Conservation (phyloP, 371 early-diverging fungal genomes). For the Nematocida sp. region DNA sequence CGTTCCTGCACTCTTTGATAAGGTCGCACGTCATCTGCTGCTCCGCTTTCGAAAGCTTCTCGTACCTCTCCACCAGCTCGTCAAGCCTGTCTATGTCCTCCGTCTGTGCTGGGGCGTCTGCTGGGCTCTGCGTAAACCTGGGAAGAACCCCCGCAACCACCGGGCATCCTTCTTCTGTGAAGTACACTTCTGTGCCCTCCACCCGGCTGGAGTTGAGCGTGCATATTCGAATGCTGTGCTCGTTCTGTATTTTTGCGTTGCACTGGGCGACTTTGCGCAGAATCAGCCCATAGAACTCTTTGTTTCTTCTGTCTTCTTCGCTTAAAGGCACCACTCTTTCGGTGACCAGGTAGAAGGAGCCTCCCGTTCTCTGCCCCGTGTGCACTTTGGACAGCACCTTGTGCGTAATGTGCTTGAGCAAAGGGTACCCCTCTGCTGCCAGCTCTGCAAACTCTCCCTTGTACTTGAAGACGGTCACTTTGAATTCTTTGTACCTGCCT, state of each 20-base stretch:
- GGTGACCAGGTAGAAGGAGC: conserved; percentile 13
- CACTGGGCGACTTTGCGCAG: not conserved
- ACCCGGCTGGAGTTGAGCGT: not conserved
- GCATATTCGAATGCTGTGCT: conserved; percentile 9
- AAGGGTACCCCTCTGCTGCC: conserved; percentile 18
- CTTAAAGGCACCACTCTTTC: not conserved
- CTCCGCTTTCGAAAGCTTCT: not conserved
- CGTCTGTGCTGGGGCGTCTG: not conserved
- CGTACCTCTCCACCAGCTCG: not conserved
- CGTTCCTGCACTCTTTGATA: not conserved
- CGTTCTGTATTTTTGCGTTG: not conserved
- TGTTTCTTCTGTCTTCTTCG: not conserved
- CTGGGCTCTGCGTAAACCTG: not conserved
- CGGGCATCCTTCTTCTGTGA: not conserved
- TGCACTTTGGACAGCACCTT: not conserved
- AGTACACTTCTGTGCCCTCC: not conserved
- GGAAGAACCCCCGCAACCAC: conserved; percentile 16
- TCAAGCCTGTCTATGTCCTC: not conserved
- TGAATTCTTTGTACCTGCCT: conserved; percentile 26
- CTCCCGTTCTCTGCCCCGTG: not conserved
- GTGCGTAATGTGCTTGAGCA: conserved; percentile 17
- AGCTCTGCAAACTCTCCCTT: not conserved
- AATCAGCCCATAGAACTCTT: not conserved
- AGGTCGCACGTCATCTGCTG: not conserved
- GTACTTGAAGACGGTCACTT: conserved; percentile 40